phyloP scores from a whole-genome alignment of 352 stramenopile species.

The Phytopythium vexans region DNA sequence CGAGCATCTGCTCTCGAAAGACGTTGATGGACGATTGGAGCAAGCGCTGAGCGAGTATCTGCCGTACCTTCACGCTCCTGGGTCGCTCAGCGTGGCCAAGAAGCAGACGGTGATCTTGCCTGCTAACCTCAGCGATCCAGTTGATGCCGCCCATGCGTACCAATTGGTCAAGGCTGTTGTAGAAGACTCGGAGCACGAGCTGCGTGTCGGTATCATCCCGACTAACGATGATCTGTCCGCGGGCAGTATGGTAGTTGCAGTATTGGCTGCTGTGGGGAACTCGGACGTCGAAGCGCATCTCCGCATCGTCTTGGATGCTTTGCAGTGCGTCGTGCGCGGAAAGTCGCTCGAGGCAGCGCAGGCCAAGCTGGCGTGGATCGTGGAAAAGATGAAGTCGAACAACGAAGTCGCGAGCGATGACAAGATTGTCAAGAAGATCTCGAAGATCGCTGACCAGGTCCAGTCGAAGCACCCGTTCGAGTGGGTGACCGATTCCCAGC shows the following conservation, averaged over 20 bases:
- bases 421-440: constrained; percentile 9
- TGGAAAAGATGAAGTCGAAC: constrained; percentile 19
- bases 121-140: constrained; percentile 43
- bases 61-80: constrained; percentile 53
- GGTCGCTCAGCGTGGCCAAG: constrained; percentile 47
- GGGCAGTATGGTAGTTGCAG: constrained; percentile 26
- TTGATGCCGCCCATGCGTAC: constrained; percentile 55
- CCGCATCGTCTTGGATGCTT: constrained; percentile 49
- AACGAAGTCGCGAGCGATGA: constrained; percentile 9
- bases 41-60: constrained; percentile 39
- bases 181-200: constrained; percentile 57
- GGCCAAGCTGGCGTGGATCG: constrained; percentile 44
- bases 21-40: constrained; percentile 59
- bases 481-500: constrained; percentile 22
- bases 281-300: constrained; percentile 54
- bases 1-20: constrained; percentile 54
- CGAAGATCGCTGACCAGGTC: constrained; percentile 18
- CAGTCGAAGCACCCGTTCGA: constrained; percentile 12
- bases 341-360: constrained; percentile 48
- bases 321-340: constrained; percentile 51
- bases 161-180: constrained; percentile 56
- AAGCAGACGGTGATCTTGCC: constrained; percentile 72
- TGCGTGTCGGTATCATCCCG: constrained; percentile 62
- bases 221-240: not conserved
- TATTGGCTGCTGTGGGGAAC: constrained; percentile 45